These are phyloP conservation scores for Melocanna baccifera DNA, from an alignment of 176 grass and related monocot species.

Conservation along the genomic window DNA sequence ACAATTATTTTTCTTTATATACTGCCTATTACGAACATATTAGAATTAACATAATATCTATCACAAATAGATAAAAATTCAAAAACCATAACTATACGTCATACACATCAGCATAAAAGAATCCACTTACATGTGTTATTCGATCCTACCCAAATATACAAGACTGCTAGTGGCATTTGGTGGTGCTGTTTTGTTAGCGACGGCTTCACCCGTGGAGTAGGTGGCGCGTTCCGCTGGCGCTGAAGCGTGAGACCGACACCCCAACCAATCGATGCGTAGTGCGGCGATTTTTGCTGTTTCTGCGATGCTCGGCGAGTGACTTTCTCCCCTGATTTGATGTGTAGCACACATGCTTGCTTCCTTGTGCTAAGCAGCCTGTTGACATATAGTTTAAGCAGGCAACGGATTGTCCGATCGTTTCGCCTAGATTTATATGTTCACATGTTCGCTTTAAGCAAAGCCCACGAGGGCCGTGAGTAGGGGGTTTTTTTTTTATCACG, in stretches of 20 bases:
- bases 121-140: too few species aligned
- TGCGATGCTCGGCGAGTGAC: not conserved
- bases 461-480: not conserved
- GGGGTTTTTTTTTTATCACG: not conserved
- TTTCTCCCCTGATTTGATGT: not conserved
- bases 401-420: not conserved
- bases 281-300: not conserved
- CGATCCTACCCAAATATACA: not conserved
- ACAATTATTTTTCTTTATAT: too few species aligned
- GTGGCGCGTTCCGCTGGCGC: conserved; percentile 28
- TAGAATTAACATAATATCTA: too few species aligned
- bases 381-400: not conserved
- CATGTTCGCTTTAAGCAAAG: not conserved
- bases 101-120: too few species aligned
- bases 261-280: conserved; percentile 10
- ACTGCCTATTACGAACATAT: too few species aligned
- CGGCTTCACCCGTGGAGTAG: conserved; percentile 2
- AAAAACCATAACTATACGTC: too few species aligned
- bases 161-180: not conserved
- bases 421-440: not conserved
- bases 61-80: too few species aligned
- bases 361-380: not conserved
- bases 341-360: not conserved
- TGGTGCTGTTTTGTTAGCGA: not conserved
- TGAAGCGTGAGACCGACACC: conserved; percentile 24